phyloP scores from a whole-genome alignment of 129 eudicot genomes.

The Dittrichia graveolens region DNA sequence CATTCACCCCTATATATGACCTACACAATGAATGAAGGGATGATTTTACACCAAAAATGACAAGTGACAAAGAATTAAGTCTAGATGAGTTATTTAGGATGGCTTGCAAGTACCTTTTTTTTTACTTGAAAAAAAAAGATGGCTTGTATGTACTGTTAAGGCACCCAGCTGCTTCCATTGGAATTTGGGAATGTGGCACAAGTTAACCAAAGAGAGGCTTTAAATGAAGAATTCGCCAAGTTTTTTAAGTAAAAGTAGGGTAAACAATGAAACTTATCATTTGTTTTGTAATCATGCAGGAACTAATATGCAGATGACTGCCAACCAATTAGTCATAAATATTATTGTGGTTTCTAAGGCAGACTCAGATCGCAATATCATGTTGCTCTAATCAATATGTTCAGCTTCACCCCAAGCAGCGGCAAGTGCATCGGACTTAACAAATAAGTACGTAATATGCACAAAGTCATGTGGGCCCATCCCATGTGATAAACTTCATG shows the following conservation, averaged over 20 bases:
- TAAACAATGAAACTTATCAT: conserved; percentile 4
- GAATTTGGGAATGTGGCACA: background rate
- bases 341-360: conserved; percentile 12
- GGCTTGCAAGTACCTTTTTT: background rate
- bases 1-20: conserved; percentile 8
- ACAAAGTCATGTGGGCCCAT: background rate
- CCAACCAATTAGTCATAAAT: background rate
- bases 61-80: background rate
- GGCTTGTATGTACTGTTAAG: background rate
- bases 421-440: background rate
- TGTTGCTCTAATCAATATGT: conserved; percentile 15
- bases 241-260: conserved; percentile 3
- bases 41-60: background rate
- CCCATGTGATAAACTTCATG: background rate
- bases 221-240: background rate
- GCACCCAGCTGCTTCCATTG: conserved; percentile 8
- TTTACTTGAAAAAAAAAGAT: background rate
- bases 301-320: conserved; percentile 10
- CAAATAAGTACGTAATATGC: background rate
- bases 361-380: background rate
- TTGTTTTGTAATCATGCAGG: conserved; percentile 14
- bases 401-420: conserved; percentile 12
- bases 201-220: conserved; percentile 12
- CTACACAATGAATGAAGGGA: conserved; percentile 4
- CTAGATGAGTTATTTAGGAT: conserved; percentile 19